Evolutionary conservation across 495 filamentous ascomycete species (phyloP).

Genomic region (Neurospora tetraspora): DNA sequence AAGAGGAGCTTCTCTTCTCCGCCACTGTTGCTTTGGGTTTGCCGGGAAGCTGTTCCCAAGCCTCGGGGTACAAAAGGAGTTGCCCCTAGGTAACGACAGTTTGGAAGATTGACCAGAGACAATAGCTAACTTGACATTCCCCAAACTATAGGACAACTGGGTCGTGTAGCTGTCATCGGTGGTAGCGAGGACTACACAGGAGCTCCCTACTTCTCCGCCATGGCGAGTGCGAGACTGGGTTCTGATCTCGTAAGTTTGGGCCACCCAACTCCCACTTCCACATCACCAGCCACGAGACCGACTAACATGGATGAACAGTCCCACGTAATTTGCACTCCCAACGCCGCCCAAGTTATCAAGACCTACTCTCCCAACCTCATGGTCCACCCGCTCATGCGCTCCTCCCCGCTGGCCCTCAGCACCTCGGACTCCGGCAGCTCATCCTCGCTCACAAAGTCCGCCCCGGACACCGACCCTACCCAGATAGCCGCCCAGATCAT

Average conservation of each 20-base stretch:
- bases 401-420: slow-evolving; percentile 41
- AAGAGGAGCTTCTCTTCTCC: neutral
- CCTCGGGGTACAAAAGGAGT: neutral
- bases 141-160: slow-evolving; percentile 62
- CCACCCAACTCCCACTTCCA: neutral
- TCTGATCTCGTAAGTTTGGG: slow-evolving; percentile 61
- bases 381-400: slow-evolving; percentile 94
- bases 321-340: slow-evolving; percentile 91
- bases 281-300: neutral
- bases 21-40: neutral
- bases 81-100: slow-evolving; percentile 2
- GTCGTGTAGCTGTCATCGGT: slow-evolving; percentile 87
- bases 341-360: slow-evolving; percentile 85
- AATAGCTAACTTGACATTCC: slow-evolving; percentile 7
- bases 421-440: slow-evolving; percentile 22
- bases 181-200: slow-evolving; percentile 95
- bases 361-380: slow-evolving; percentile 96
- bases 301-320: slow-evolving; percentile 42
- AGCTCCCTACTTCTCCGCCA: slow-evolving; percentile 95
- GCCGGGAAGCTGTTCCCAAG: neutral
- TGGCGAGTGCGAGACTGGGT: slow-evolving; percentile 83
- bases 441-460: slow-evolving; percentile 28
- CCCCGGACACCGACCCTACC: slow-evolving; percentile 39
- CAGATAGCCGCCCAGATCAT: slow-evolving; percentile 61
- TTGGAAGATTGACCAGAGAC: neutral